Evolutionary conservation across 2,329 filamentous ascomycete genomes (phyloP).

Genomic region (Xylaria polymorpha): DNA sequence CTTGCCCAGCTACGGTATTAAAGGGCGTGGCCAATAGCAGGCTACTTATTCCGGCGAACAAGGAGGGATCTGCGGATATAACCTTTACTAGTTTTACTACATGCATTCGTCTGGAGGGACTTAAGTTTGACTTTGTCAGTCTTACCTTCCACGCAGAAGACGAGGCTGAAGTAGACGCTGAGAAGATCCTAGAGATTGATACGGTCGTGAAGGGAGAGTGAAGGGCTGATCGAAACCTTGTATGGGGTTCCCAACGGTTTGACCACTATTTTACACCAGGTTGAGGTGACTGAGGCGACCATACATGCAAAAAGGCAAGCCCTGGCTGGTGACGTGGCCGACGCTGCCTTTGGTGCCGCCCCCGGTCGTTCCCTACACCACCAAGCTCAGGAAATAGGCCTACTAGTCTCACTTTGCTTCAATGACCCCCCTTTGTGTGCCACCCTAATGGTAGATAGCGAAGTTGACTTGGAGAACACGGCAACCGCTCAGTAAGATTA

Average conservation of each 20-base stretch:
- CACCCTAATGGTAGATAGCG: conserved; percentile 1
- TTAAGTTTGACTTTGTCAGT: too few relatives aligned
- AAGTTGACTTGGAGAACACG: conserved; percentile 41
- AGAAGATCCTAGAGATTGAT: too few relatives aligned
- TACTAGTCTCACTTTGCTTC: conserved; percentile 39
- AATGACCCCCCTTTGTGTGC: conserved; percentile 32
- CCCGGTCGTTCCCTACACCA: conserved; percentile 22
- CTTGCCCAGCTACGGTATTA: not conserved
- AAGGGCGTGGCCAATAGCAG: conserved; percentile 21
- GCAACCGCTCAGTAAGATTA: conserved; percentile 20
- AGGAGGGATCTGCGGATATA: too few relatives aligned
- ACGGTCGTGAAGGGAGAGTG: not conserved
- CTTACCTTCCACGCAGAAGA: too few relatives aligned
- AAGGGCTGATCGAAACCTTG: conserved; percentile 19
- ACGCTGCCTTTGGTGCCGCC: not conserved
- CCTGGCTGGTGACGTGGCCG: not conserved
- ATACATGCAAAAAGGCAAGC: conserved; percentile 24
- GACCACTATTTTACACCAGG: conserved; percentile 12
- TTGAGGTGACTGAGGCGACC: conserved; percentile 14
- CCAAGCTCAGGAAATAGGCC: conserved; percentile 28
- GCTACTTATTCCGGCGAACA: too few relatives aligned
- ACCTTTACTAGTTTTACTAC: too few relatives aligned
- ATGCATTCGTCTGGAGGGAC: too few relatives aligned
- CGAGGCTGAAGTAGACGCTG: too few relatives aligned
- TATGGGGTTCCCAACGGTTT: conserved; percentile 15